Conservation (phyloP, 768 basidiomycete species). For the Polyporus arcularius region DNA sequence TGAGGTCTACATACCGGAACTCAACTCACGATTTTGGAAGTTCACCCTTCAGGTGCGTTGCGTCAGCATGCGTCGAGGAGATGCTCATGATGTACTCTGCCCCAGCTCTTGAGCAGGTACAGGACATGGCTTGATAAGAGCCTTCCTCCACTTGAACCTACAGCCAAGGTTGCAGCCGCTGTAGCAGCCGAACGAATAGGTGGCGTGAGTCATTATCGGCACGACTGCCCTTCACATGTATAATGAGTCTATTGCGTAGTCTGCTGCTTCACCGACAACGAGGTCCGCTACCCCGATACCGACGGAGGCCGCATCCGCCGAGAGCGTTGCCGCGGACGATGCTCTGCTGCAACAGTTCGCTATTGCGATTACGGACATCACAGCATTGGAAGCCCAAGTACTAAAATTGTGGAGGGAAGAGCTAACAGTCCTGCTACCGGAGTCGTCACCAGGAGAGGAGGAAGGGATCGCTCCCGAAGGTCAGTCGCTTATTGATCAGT, state of each 20-base stretch:
- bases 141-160: conserved; percentile 45
- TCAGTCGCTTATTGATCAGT: conserved; percentile 22
- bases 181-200: conserved; percentile 39
- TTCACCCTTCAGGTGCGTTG: conserved; percentile 79
- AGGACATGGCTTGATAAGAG: conserved; percentile 71
- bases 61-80: background rate
- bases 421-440: conserved; percentile 62
- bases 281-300: conserved; percentile 58
- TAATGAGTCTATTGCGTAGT: background rate
- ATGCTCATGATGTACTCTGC: background rate
- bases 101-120: conserved; percentile 79
- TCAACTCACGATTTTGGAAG: conserved; percentile 87
- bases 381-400: conserved; percentile 52
- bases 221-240: background rate
- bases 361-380: conserved; percentile 69
- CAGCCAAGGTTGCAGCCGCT: conserved; percentile 34
- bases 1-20: conserved; percentile 80
- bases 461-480: conserved; percentile 53
- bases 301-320: conserved; percentile 51
- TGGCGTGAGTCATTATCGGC: background rate
- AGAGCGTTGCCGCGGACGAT: conserved; percentile 64
- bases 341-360: conserved; percentile 63
- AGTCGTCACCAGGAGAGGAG: conserved; percentile 28
- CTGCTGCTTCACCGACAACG: conserved; percentile 26
- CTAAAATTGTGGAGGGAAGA: conserved; percentile 67